A percentile compares a stretch with the other conserved stretches of the same genome.
Conservation (phyloP, 192 early-diverging fungal species). For the Podila epicladia region DNA sequence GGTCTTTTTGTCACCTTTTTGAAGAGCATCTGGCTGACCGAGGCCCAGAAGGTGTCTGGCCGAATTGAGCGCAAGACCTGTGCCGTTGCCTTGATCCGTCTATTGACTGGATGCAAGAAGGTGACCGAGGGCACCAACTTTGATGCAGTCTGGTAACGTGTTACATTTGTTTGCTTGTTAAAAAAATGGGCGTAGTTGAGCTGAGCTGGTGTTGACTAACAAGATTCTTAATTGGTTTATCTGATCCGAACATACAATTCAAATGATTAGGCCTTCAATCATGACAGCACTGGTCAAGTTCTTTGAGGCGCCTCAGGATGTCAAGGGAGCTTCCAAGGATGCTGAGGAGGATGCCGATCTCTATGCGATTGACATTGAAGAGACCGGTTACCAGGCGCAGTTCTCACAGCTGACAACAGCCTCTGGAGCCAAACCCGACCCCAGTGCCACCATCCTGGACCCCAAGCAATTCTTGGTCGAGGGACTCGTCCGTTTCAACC, state of each 20-base stretch:
- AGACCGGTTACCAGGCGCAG: slow-evolving; percentile 81
- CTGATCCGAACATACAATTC: slow-evolving; percentile 1
- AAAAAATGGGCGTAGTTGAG: too few relatives aligned
- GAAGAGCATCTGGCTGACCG: slow-evolving; percentile 70
- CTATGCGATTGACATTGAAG: slow-evolving; percentile 79
- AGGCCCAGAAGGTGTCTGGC: slow-evolving; percentile 64
- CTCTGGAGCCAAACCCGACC: slow-evolving; percentile 70
- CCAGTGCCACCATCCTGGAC: slow-evolving; percentile 64
- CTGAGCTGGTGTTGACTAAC: background rate
- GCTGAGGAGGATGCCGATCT: slow-evolving; percentile 68
- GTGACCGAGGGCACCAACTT: slow-evolving; percentile 68
- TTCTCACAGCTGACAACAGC: slow-evolving; percentile 83
- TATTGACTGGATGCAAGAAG: slow-evolving; percentile 64
- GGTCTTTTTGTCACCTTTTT: slow-evolving; percentile 74
- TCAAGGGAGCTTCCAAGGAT: slow-evolving; percentile 51
- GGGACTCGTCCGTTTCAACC: slow-evolving; percentile 57
- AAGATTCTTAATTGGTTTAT: background rate
- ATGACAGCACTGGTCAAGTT: slow-evolving; percentile 62
- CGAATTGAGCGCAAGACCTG: slow-evolving; percentile 70
- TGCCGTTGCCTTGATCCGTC: slow-evolving; percentile 69
- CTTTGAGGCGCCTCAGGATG: slow-evolving; percentile 67
- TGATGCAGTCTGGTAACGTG: slow-evolving; percentile 47
- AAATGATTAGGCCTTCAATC: slow-evolving; percentile 58
- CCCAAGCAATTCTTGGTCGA: slow-evolving; percentile 61
- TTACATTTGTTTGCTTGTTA: slow-evolving; percentile 6